Base-by-base conservation (phyloP, 306 rosid species). In the Oemleria cerasiformis region DNA sequence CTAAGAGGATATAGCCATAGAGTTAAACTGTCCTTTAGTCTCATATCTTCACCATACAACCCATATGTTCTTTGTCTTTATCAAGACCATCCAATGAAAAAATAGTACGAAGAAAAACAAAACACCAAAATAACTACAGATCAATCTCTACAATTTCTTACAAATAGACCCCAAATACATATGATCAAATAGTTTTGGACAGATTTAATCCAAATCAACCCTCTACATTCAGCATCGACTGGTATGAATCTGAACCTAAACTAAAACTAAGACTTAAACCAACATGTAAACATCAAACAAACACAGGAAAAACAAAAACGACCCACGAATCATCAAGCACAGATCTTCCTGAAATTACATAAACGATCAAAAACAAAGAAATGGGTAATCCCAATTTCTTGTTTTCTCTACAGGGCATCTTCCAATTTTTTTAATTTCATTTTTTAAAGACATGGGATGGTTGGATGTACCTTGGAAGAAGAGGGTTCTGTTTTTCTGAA, bases 391-490 rank as follows among this genome's bases (percentile, higher is more conserved):
- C 7, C 43, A 7, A 19, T 49, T 9, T 12, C 8, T 0, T 44
- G 56, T 40, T 5, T 36, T 19, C 55, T 48, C 41, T 55, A 36
- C 42, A 39, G 78, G 25, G 63, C 7, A 39, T n/a, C 19, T 41
- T 40, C 49, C 49, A 34, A 47, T 38, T 1, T 75, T 1, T 53
- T 6, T 56, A 5, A 6, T 13, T 54, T 19, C 1, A 19, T 41
- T 30, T 30, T 30, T 30, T 3, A 1, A 30, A 4, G 14, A 4
- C 16, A 45, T 10, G 50, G 48, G 39, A 11, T 57, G 62, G 12
- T 21, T 13, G 4, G 57, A 10, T 21, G 63, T 41, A 94, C 99
- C 96, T 91, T n/a, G 97, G 97, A 40, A 95, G 92, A 14, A 91
- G 77, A 9, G 96, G 97, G 78, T 85, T 91, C 78, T 94, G 92